phyloP scores from a whole-genome alignment of 495 filamentous ascomycete genomes.

The Penicillium crystallinum region DNA sequence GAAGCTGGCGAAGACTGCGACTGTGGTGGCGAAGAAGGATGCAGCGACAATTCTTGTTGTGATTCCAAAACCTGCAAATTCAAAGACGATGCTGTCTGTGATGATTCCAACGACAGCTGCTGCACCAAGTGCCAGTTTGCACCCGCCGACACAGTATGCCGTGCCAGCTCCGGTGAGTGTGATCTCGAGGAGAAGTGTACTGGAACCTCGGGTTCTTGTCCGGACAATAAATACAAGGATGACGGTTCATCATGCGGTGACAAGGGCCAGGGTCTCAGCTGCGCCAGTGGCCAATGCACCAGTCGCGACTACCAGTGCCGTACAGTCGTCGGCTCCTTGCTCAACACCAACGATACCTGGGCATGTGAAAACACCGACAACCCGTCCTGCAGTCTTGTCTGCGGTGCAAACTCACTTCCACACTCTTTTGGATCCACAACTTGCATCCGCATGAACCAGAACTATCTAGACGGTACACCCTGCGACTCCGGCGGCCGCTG shows the following conservation, averaged over 20 bases:
- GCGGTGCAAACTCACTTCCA: constrained; percentile 64
- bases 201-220: constrained; percentile 69
- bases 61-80: constrained; percentile 87
- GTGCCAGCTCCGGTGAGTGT: constrained; percentile 69
- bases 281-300: constrained; percentile 93
- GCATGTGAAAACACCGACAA: constrained; percentile 61
- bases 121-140: constrained; percentile 74
- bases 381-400: constrained; percentile 66
- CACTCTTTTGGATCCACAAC: constrained; percentile 18
- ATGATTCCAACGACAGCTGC: constrained; percentile 88
- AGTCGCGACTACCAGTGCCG: constrained; percentile 87
- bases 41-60: constrained; percentile 74
- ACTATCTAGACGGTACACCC: constrained; percentile 89
- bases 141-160: constrained; percentile 64
- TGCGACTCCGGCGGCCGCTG: constrained; percentile 82
- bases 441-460: constrained; percentile 74
- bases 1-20: constrained; percentile 93
- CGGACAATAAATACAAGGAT: constrained; percentile 58
- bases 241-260: constrained; percentile 68
- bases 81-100: constrained; percentile 68
- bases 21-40: constrained; percentile 73
- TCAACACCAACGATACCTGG: constrained; percentile 70
- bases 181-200: constrained; percentile 80
- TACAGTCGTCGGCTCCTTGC: constrained; percentile 74
- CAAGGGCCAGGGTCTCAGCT: constrained; percentile 54